A percentile compares a stretch with the other conserved stretches of the same genome.
These are phyloP conservation scores for Lithospermum erythrorhizon DNA, from an alignment of 257 asterid genomes.

Conservation along the genomic window DNA sequence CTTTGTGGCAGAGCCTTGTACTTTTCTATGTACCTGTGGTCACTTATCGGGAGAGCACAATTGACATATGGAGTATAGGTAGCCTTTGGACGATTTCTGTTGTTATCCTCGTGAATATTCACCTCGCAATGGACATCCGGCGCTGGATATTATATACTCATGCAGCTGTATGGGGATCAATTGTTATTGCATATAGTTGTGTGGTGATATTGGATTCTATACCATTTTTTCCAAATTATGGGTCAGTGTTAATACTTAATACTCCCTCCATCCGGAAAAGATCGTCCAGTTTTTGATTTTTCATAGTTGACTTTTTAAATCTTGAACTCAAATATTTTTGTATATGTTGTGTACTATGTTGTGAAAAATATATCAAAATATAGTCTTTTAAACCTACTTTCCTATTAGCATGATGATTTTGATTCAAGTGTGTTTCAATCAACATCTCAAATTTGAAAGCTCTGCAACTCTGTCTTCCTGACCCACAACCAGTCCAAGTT, in stretches of 20 bases:
- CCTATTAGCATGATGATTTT: no score
- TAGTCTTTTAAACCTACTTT: no score
- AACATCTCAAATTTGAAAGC: no score
- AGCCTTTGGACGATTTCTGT: conserved; percentile 97
- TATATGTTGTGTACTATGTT: no score
- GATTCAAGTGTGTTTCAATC: no score
- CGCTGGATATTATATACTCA: conserved; percentile 83
- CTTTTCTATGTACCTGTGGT: conserved; percentile 76
- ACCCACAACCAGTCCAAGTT: no score
- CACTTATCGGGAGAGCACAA: conserved; percentile 58
- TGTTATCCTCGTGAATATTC: conserved; percentile 74
- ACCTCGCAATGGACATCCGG: conserved; percentile 90
- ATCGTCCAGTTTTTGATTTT: no score
- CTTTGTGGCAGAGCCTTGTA: conserved; percentile 96
- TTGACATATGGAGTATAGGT: conserved; percentile 98
- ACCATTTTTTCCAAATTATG: conserved; percentile 62
- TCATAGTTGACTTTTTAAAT: no score
- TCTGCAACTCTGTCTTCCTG: no score
- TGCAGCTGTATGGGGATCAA: conserved; percentile 86
- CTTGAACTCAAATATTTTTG: no score
- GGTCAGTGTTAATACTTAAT: conserved; percentile 43
- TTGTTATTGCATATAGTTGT: conserved; percentile 34
- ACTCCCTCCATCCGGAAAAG: no score
- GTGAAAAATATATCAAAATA: no score
- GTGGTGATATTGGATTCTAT: conserved; percentile 69